These are phyloP conservation scores for Aspergillus homomorphus DNA, from an alignment of 495 filamentous ascomycete genomes.

Conservation along the genomic window DNA sequence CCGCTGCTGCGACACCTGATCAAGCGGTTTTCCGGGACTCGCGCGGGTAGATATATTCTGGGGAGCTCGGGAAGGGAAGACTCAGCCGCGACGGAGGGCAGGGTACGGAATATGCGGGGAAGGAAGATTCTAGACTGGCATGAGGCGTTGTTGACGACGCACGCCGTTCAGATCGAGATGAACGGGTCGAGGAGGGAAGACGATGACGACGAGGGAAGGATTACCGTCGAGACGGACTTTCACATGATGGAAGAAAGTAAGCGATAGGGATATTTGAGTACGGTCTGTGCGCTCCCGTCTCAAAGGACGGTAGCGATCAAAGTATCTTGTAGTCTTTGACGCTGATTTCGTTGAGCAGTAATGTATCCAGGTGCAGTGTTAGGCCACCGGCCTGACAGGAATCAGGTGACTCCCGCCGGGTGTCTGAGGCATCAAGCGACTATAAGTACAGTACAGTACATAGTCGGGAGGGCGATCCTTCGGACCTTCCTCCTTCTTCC, in stretches of 20 bases:
- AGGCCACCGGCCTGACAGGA: too few relatives aligned
- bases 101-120: neutral
- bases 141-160: neutral
- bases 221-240: neutral
- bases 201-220: neutral
- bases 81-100: neutral
- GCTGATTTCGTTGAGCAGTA: too few relatives aligned
- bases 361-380: too few relatives aligned
- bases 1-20: slow-evolving; percentile 14
- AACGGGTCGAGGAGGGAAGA: neutral
- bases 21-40: neutral
- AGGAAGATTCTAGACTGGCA: neutral
- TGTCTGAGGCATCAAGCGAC: too few relatives aligned
- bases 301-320: too few relatives aligned
- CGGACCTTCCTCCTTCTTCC: too few relatives aligned
- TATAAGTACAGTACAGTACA: too few relatives aligned
- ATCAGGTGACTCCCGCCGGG: too few relatives aligned
- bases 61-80: neutral
- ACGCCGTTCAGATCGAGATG: neutral
- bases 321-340: too few relatives aligned
- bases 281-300: too few relatives aligned
- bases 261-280: too few relatives aligned
- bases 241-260: neutral
- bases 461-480: too few relatives aligned
- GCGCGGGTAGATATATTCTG: neutral